phyloP scores from a whole-genome alignment of 192 early-diverging fungal genomes.

The Linnemannia schmuckeri region DNA sequence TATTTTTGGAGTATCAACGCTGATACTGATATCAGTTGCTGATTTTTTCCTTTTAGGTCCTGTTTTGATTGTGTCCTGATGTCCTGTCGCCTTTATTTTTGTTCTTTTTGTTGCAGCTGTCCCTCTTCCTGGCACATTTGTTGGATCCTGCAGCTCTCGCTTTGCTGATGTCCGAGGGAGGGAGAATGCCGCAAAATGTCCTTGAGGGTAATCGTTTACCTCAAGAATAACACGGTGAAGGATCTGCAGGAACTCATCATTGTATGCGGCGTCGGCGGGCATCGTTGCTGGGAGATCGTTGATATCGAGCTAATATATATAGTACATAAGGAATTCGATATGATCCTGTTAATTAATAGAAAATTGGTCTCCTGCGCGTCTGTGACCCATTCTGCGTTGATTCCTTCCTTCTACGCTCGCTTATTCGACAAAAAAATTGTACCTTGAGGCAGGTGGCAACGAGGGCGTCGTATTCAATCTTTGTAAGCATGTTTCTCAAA shows the following conservation, averaged over 20 bases:
- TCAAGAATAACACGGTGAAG: conserved; percentile 87
- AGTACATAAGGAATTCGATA: not conserved
- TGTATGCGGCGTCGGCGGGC: conserved; percentile 70
- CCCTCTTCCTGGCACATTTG: too few species aligned
- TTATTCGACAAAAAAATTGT: conserved; percentile 14
- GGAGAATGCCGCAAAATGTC: too few species aligned
- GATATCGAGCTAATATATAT: conserved; percentile 70
- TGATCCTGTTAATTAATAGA: not conserved
- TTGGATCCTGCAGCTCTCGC: too few species aligned
- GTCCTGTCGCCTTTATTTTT: not conserved
- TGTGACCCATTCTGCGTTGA: not conserved
- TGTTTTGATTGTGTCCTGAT: conserved; percentile 6
- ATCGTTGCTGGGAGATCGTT: conserved; percentile 72
- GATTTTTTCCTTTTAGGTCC: not conserved
- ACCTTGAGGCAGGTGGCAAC: conserved; percentile 75
- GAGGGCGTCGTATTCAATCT: conserved; percentile 84
- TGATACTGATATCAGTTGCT: too few species aligned
- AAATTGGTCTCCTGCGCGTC: not conserved
- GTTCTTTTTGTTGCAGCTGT: not conserved
- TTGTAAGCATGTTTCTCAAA: conserved; percentile 82
- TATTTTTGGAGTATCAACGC: too few species aligned
- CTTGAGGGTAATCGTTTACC: conserved; percentile 58
- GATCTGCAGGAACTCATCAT: conserved; percentile 76
- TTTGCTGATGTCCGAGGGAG: too few species aligned
- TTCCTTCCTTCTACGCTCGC: too few species aligned